Base-by-base conservation (phyloP, 345 rosid species). In the Salix purpurea region DNA sequence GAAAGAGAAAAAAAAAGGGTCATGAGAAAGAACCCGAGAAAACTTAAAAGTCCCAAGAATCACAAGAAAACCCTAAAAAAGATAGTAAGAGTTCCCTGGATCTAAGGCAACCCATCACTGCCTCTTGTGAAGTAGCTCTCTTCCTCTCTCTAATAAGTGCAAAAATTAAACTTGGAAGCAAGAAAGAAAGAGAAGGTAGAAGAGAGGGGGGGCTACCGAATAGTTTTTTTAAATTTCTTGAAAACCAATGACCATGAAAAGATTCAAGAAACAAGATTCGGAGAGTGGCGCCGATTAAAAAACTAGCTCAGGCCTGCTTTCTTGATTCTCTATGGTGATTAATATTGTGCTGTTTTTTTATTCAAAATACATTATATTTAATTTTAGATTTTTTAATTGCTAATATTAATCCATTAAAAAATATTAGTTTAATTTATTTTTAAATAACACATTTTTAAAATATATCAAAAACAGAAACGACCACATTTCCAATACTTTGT, bases 21-120 rank as follows among this genome's bases (percentile, higher is more conserved):
- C 89, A 85, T 84, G 90, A 83, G 78, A 88, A 89, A 87, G 85
- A 82, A 78, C 71, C 69, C 84, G 80, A 76, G 73, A 82, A 84
- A 87, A 80, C 81, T 76, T 44, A 68, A 85, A 40, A 78, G 73
- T 70, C 74, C 79, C 85, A 76, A 81, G 83, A 84, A 83, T 87
- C 91, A 86, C 88, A 87, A 75, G 90, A 84, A 82, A 87, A 81
- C 80, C 84, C 78, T 75, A 79, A 67, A 76, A 86, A 84, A 83
- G 79, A 76, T 62, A 30, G 66, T 14, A 76, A 74, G 60, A 52
- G 85, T 85, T 85, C 85, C 95, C 91, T 82, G 88, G 90, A 89
- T 87, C 89, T 74, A 74, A 88, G 90, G 95, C 80, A 89, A 91
- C 83, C 83, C 81, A 80, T 82, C 77, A 75, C 83, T 79, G 73